Percentiles rank a stretch among this genome's conserved stretches.
phyloP scores from a whole-genome alignment of 176 grass and related monocot genomes.

The Alopecurus myosuroides region DNA sequence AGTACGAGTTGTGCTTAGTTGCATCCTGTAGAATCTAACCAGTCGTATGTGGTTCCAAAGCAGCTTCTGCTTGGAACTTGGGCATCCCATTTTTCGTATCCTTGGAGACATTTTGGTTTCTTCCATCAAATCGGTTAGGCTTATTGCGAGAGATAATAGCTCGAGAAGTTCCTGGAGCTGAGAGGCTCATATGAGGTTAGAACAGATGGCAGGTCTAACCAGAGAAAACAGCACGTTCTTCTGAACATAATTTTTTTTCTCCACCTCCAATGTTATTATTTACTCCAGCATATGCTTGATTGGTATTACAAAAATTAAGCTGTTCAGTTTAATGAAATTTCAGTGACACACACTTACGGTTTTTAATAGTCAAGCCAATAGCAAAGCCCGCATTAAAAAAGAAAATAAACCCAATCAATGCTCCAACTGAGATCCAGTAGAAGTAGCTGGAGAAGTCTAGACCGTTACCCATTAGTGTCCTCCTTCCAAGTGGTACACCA shows the following conservation, averaged over 20 bases:
- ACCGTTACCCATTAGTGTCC: constrained; percentile 46
- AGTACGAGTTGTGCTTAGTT: not conserved
- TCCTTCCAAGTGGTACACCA: constrained; percentile 46
- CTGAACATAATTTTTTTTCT: not conserved
- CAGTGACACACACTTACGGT: constrained; percentile 23
- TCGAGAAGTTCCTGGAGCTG: constrained; percentile 40
- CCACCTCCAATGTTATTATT: not conserved
- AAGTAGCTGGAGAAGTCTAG: constrained; percentile 61
- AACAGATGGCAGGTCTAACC: no score
- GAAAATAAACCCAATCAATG: constrained; percentile 56
- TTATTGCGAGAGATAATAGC: constrained; percentile 62
- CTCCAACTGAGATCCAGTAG: constrained; percentile 80
- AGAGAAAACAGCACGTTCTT: not conserved
- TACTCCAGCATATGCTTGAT: not conserved
- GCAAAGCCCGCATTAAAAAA: constrained; percentile 66
- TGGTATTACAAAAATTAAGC: not conserved
- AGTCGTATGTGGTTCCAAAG: not conserved
- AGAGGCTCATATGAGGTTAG: not conserved
- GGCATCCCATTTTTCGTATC: not conserved
- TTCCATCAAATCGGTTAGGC: constrained; percentile 16
- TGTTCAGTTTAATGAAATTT: not conserved
- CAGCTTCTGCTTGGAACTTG: not conserved
- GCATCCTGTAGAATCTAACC: constrained; percentile 33
- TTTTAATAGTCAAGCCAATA: constrained; percentile 58
- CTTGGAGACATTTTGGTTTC: not conserved